A percentile compares a stretch with the other conserved stretches of the same genome.
These are phyloP conservation scores for Starmerella sp. DNA, from an alignment of 805 yeast species.

Conservation along the genomic window DNA sequence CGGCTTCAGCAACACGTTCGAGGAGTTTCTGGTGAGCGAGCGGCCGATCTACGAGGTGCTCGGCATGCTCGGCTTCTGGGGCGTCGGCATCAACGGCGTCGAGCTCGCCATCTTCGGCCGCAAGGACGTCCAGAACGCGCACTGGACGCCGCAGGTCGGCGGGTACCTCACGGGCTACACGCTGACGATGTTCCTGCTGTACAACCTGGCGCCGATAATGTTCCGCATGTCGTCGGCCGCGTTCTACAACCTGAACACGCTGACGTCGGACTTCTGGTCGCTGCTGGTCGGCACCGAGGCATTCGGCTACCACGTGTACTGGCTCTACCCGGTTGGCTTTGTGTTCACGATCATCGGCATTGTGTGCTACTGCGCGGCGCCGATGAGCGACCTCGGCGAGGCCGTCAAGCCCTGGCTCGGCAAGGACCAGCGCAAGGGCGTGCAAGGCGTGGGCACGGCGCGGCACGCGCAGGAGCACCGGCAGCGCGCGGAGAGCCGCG, in stretches of 20 bases:
- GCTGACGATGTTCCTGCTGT: constrained; percentile 32
- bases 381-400: constrained; percentile 31
- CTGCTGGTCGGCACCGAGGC: constrained; percentile 35
- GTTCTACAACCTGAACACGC: constrained; percentile 35
- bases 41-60: constrained; percentile 37
- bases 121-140: constrained; percentile 28
- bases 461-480: constrained; percentile 3
- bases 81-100: constrained; percentile 34
- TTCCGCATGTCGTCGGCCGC: constrained; percentile 39
- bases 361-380: constrained; percentile 32
- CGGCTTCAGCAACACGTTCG: constrained; percentile 36
- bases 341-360: constrained; percentile 35
- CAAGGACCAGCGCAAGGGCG: constrained; percentile 27
- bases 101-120: constrained; percentile 37
- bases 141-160: constrained; percentile 33
- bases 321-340: constrained; percentile 39
- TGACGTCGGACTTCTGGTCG: constrained; percentile 39
- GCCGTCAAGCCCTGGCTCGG: constrained; percentile 37
- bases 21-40: constrained; percentile 36
- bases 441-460: constrained; percentile 31
- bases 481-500: background rate
- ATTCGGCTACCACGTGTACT: constrained; percentile 36
- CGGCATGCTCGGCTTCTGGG: constrained; percentile 37
- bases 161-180: constrained; percentile 38
- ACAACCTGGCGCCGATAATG: constrained; percentile 34